Conservation (phyloP, 495 filamentous ascomycete species). For the Aspergillus funiculosus region DNA sequence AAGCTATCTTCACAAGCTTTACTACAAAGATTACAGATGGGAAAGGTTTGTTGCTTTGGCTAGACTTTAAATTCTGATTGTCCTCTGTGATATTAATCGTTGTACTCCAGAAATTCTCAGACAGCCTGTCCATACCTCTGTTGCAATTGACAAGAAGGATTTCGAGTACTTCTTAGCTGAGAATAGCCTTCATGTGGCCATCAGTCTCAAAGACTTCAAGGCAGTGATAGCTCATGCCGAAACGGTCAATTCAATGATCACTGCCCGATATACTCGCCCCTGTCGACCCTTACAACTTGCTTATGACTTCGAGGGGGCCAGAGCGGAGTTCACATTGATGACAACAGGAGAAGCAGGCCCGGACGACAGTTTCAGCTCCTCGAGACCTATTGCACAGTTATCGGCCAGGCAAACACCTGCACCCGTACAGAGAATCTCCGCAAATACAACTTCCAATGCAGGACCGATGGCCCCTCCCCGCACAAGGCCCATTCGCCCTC, state of each 20-base stretch:
- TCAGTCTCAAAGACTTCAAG: conserved; percentile 92
- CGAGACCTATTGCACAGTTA: conserved; percentile 30
- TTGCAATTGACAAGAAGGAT: conserved; percentile 78
- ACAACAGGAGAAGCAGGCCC: conserved; percentile 72
- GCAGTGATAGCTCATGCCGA: conserved; percentile 83
- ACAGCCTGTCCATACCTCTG: conserved; percentile 87
- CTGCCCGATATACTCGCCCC: conserved; percentile 74
- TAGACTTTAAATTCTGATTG: background rate
- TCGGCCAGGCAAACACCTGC: conserved; percentile 31
- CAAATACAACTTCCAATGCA: conserved; percentile 3
- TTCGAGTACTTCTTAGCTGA: conserved; percentile 78
- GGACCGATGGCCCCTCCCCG: conserved; percentile 24
- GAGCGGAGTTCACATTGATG: conserved; percentile 89
- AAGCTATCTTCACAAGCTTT: conserved; percentile 83
- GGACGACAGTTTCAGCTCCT: conserved; percentile 32
- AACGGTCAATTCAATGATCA: conserved; percentile 61
- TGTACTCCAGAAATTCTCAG: conserved; percentile 68
- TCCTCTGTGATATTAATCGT: background rate
- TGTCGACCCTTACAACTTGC: conserved; percentile 76
- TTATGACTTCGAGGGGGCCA: conserved; percentile 68
- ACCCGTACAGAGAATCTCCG: conserved; percentile 18
- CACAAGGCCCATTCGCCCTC: conserved; percentile 30
- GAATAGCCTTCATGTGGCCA: conserved; percentile 76
- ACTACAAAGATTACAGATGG: conserved; percentile 84
- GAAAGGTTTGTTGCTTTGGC: conserved; percentile 54